Base-by-base conservation (phyloP, 805 yeast species). In the Candida oleophila region DNA sequence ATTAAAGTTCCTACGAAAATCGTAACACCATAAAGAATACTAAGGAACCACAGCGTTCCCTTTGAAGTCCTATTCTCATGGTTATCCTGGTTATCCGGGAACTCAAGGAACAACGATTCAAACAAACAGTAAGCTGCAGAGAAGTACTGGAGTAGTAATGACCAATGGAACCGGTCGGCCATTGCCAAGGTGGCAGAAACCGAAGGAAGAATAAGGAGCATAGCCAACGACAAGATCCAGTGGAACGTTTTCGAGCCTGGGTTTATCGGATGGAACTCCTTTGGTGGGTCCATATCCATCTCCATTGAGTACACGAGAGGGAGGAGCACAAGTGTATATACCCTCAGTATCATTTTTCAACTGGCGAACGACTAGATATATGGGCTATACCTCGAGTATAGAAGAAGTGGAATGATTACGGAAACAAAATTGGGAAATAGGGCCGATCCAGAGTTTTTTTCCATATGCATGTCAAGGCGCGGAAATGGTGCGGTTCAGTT, bases 1-100 rank as follows among this genome's bases (percentile, higher is more conserved):
- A 81, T 66, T 8, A 80, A 49, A 22, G 77, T 70, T 0, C 89
- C 91, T 16, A 77, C 52, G 48, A 83, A 74, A 1, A 84, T 66
- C 1, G 81, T 70, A 3, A 65, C 49, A 3, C 76, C 74, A 40
- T 77, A 68, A 38, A 78, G 65, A 21, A 78, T 58, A 21, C 77
- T 60, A 42, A 85, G 66, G 52, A 81, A 77, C 83, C 86, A 80
- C n/a, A 81, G 80, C 0, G 89, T 80, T 0, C 88, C 89, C 45
- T 80, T 71, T 11, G 87, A 80, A 1, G 89, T 81, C 47, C 77
- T 65, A 60, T 84, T 85, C 58, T 86, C 92, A 46, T 82, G 81
- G 35, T 83, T 84, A 44, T 77, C 73, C 32, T 71, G 70, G 41
- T 62, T 61, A 58, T 86, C 92, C 0, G 87, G 83, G 56, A 84